phyloP scores from a whole-genome alignment of 2,329 filamentous ascomycete genomes.

The Xylariales sp. region DNA sequence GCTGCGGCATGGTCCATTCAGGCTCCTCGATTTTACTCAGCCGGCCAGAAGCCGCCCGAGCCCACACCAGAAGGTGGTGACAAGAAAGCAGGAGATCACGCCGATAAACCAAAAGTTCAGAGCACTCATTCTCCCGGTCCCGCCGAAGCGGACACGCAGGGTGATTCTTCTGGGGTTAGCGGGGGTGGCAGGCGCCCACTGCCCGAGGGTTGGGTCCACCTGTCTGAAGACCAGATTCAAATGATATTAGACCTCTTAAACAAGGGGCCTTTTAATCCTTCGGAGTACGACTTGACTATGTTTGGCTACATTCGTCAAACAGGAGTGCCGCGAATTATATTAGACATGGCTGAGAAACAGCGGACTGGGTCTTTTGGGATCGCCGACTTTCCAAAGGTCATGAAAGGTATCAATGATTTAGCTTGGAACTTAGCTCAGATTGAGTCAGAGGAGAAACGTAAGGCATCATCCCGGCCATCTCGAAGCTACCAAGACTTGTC shows the following conservation, averaged over 20 bases:
- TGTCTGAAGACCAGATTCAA: constrained; percentile 41
- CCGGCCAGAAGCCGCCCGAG: constrained; percentile 41
- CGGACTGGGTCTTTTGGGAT: neutral
- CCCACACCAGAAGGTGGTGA: constrained; percentile 34
- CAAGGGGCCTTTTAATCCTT: neutral
- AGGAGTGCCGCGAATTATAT: constrained; percentile 19
- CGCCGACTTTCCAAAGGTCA: constrained; percentile 9
- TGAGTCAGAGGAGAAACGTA: constrained; percentile 1
- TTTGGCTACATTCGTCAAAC: neutral
- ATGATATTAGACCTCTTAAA: constrained; percentile 10
- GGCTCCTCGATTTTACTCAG: constrained; percentile 45
- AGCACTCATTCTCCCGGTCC: constrained; percentile 48
- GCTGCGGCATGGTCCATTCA: constrained; percentile 43
- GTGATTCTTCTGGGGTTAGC: neutral
- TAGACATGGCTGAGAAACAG: constrained; percentile 1
- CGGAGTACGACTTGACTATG: neutral
- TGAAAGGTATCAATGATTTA: constrained; percentile 15
- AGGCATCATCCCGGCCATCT: constrained; percentile 17
- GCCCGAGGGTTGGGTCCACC: constrained; percentile 48
- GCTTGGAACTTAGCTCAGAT: neutral
- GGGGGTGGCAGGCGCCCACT: constrained; percentile 37
- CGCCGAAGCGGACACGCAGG: constrained; percentile 36
- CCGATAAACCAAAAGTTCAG: constrained; percentile 44
- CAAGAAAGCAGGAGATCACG: constrained; percentile 23
- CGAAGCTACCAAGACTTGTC: constrained; percentile 35